Evolutionary conservation across 345 rosid genomes (phyloP), one percentile per base, ranked within the genome.

Genomic region (Syzygium oleosum): DNA sequence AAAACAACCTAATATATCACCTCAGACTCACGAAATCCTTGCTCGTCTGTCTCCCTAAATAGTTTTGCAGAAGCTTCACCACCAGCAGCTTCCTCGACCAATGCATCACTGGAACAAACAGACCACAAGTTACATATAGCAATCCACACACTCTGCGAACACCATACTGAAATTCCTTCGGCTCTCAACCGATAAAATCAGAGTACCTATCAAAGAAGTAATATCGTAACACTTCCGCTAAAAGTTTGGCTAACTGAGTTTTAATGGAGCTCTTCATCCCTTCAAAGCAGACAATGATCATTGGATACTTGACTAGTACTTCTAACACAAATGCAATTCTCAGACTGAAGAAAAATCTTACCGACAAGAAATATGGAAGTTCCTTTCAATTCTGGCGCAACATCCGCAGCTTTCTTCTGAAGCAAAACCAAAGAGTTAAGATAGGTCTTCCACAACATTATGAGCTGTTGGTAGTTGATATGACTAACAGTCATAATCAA

Each of bases 301-400:
- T 53, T 43, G 29, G 27, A 54, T 25, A 43, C 51, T 65, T 56
- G 38, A 25, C 38, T 54, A n/a, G 54, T 49, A 52, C 54, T 52
- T 43, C 23, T 12, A 78, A 43, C 9, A 80, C n/a, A 2, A 46
- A 52, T 15, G 8, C 55, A 87, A 78, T 54, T 49, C 51, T 55
- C 53, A 46, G 58, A 38, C 88, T 85, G 38, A 5, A 89, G 89
- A 29, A 31, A 43, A 43, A 86, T 79, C 97, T 94, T 90, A 97
- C 99, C 98, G 22, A 96, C 89, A 85, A 97, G 93, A 92, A 93
- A 95, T 85, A 97, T 89, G n/a, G 97, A 94, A 91, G 97, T 95
- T 85, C 98, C 98, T 91, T 90, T 96, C 83, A 96, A 90, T 87
- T 88, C 93, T 85, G 96, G 90, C 12, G 94, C 88, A 43, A 94